phyloP scores from a whole-genome alignment of 441 rosid genomes.

The Jatropha podagrica region DNA sequence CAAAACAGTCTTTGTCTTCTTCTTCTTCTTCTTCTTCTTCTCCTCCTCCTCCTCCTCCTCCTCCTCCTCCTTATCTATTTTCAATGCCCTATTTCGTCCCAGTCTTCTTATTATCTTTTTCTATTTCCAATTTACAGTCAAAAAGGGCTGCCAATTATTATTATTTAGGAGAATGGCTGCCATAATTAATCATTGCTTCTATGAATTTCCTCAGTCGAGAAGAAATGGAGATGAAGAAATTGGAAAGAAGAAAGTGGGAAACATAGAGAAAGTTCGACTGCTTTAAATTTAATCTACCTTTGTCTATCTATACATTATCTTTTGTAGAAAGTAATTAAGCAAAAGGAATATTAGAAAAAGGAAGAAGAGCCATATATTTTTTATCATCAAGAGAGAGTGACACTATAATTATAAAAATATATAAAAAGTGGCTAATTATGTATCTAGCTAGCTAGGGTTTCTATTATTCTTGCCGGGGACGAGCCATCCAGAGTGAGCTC shows the following conservation, averaged over 20 bases:
- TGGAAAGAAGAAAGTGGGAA: background rate
- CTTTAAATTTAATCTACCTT: constrained; percentile 24
- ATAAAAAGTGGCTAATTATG: constrained; percentile 14
- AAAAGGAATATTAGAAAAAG: constrained; percentile 5
- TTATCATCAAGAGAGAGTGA: background rate
- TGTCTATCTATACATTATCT: constrained; percentile 38
- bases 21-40: no score
- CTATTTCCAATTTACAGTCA: constrained; percentile 21
- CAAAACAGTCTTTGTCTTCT: background rate
- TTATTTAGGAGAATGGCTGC: constrained; percentile 5
- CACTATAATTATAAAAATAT: constrained; percentile 3
- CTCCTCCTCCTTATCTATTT: constrained; percentile 2
- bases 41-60: background rate
- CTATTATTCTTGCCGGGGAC: constrained; percentile 73
- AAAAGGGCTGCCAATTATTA: constrained; percentile 19
- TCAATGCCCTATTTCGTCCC: background rate
- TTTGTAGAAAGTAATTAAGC: constrained; percentile 18
- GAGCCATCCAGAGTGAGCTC: constrained; percentile 91
- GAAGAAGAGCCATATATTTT: background rate
- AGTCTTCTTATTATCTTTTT: background rate
- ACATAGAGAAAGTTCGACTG: constrained; percentile 24
- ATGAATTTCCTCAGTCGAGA: background rate
- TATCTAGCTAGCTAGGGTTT: constrained; percentile 27
- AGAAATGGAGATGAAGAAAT: background rate
- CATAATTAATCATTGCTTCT: constrained; percentile 20